phyloP scores from a whole-genome alignment of 1,139 yeast genomes.

The Meyerozyma guilliermondii region DNA sequence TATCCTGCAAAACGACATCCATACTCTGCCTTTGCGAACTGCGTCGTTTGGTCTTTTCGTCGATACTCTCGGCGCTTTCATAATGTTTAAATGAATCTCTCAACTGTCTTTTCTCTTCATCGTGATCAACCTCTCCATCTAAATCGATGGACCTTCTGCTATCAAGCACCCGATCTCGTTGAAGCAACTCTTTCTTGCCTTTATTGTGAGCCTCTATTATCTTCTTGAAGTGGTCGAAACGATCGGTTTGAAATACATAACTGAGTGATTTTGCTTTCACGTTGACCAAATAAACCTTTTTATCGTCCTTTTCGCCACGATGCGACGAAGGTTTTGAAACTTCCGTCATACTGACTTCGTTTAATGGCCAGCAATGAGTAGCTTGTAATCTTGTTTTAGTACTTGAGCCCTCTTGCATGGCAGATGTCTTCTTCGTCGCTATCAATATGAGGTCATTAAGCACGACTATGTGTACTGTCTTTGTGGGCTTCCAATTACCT shows the following conservation, averaged over 20 bases:
- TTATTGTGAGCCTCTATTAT: conserved; percentile 56
- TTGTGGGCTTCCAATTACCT: conserved; percentile 79
- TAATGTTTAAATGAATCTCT: conserved; percentile 39
- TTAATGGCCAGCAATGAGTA: conserved; percentile 73
- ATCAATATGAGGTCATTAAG: conserved; percentile 73
- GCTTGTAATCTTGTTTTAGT: conserved; percentile 51
- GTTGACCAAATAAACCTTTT: conserved; percentile 38
- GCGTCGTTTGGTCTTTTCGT: conserved; percentile 24
- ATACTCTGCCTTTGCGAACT: conserved; percentile 30
- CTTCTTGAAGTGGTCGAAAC: conserved; percentile 53
- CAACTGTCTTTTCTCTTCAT: conserved; percentile 37
- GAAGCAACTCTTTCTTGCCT: conserved; percentile 58
- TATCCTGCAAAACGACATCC: conserved; percentile 44
- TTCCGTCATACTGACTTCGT: conserved; percentile 54
- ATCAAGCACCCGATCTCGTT: conserved; percentile 42
- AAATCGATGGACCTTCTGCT: conserved; percentile 16
- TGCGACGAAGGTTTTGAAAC: conserved; percentile 13
- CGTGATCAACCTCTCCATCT: conserved; percentile 15
- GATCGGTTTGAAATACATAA: conserved; percentile 63
- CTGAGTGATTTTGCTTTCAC: conserved; percentile 44
- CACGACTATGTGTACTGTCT: conserved; percentile 71
- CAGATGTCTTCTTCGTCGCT: conserved; percentile 55
- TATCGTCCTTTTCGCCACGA: conserved; percentile 13
- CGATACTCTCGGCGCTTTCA: conserved; percentile 22
- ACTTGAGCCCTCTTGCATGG: conserved; percentile 18